phyloP scores from a whole-genome alignment of 2,329 filamentous ascomycete species.

The Botryotinia convoluta region DNA sequence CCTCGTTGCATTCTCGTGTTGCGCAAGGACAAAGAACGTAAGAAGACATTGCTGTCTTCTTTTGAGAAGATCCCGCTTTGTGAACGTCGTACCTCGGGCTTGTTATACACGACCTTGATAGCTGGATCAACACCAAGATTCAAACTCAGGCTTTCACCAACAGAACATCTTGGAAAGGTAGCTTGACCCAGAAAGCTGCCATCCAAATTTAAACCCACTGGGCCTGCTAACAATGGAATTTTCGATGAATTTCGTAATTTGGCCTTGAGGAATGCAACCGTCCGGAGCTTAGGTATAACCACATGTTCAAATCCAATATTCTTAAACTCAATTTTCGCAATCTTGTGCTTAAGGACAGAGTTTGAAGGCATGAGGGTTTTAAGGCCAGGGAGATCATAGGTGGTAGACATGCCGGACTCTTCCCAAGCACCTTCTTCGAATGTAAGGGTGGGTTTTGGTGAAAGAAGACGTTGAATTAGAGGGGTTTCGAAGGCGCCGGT shows the following conservation, averaged over 20 bases:
- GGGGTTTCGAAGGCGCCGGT: background rate
- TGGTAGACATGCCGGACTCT: slow-evolving; percentile 56
- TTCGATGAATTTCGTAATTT: slow-evolving; percentile 54
- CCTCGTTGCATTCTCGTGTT: slow-evolving; percentile 48
- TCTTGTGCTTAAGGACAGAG: slow-evolving; percentile 56
- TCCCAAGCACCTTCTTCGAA: slow-evolving; percentile 56
- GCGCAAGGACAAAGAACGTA: slow-evolving; percentile 47
- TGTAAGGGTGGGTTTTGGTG: slow-evolving; percentile 35
- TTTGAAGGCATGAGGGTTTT: slow-evolving; percentile 55
- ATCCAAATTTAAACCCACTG: slow-evolving; percentile 59
- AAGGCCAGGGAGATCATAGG: slow-evolving; percentile 57
- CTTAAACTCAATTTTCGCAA: slow-evolving; percentile 53
- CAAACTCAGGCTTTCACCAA: slow-evolving; percentile 53
- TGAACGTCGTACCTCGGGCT: slow-evolving; percentile 52
- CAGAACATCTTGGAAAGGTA: slow-evolving; percentile 52
- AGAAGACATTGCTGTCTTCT: slow-evolving; percentile 52
- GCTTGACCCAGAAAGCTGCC: slow-evolving; percentile 59
- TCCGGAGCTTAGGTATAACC: slow-evolving; percentile 58
- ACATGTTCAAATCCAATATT: slow-evolving; percentile 55
- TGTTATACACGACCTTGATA: slow-evolving; percentile 54
- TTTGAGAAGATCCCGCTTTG: slow-evolving; percentile 53
- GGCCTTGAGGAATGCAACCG: slow-evolving; percentile 58
- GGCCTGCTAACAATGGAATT: slow-evolving; percentile 55
- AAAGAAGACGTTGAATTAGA: slow-evolving; percentile 16
- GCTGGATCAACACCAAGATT: slow-evolving; percentile 59